Evolutionary conservation across 805 yeast species (phyloP).

Genomic region (Yamadazyma phyllophila): DNA sequence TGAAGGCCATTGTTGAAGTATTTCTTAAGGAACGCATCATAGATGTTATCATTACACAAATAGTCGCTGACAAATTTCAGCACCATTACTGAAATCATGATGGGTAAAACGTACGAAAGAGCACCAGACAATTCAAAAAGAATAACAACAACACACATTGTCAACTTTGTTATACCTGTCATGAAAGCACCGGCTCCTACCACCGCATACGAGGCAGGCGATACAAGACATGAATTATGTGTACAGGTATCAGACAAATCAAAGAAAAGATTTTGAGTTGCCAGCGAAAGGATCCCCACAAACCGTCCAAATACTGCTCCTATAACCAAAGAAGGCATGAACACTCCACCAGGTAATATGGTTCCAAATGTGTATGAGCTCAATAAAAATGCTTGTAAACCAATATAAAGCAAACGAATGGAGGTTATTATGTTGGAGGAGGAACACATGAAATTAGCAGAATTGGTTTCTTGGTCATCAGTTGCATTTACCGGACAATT

Average conservation of each 20-base stretch:
- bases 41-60: conserved; percentile 56
- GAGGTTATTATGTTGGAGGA: conserved; percentile 23
- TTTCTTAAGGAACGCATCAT: conserved; percentile 47
- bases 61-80: conserved; percentile 72
- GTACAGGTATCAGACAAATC: conserved; percentile 40
- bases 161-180: conserved; percentile 77
- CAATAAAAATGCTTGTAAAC: conserved; percentile 54
- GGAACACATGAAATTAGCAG: conserved; percentile 37
- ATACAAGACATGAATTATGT: conserved; percentile 54
- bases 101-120: conserved; percentile 75
- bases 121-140: conserved; percentile 87
- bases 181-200: conserved; percentile 85
- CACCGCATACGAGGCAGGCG: conserved; percentile 85
- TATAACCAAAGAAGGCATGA: conserved; percentile 60
- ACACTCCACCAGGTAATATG: conserved; percentile 64
- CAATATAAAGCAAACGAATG: conserved; percentile 34
- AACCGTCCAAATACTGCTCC: conserved; percentile 62
- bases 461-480: conserved; percentile 15
- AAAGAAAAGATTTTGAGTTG: conserved; percentile 39
- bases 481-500: conserved; percentile 47
- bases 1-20: conserved; percentile 25
- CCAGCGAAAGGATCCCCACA: conserved; percentile 51
- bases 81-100: conserved; percentile 78
- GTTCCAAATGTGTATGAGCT: conserved; percentile 70
- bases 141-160: conserved; percentile 76